Percentiles rank a stretch among this genome's conserved stretches.
These are phyloP conservation scores for Eutrema heterophyllum DNA, from an alignment of 345 rosid genomes.

Conservation along the genomic window DNA sequence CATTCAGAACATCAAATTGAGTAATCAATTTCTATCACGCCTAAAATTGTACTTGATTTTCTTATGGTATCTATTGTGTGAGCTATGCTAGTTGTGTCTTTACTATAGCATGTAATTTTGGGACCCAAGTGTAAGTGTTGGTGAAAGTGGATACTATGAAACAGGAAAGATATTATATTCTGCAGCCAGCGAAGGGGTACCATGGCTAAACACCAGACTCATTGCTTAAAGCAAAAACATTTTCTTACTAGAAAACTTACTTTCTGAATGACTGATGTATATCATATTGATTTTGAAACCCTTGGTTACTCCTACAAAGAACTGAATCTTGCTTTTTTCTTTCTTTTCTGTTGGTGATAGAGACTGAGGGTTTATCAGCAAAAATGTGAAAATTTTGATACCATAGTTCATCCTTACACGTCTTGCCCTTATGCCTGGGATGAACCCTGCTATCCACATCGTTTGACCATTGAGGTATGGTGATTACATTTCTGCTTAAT, in stretches of 20 bases:
- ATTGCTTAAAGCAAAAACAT: not conserved
- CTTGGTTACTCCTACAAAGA: slow-evolving; percentile 6
- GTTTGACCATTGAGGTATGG: slow-evolving; percentile 77
- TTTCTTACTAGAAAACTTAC: not conserved
- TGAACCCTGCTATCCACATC: slow-evolving; percentile 90
- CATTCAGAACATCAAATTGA: not conserved
- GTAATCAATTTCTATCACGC: not conserved
- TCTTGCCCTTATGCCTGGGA: slow-evolving; percentile 97
- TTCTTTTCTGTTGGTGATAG: slow-evolving; percentile 32
- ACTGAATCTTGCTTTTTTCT: slow-evolving; percentile 4
- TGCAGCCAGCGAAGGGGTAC: not conserved
- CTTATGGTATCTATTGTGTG: not conserved
- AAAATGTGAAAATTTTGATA: slow-evolving; percentile 81
- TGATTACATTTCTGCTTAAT: not conserved
- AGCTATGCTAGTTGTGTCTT: slow-evolving; percentile 8
- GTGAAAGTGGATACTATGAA: not conserved
- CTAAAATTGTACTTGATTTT: not conserved
- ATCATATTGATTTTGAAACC: not conserved
- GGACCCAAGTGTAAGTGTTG: slow-evolving; percentile 9
- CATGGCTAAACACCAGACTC: not conserved
- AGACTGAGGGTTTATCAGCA: slow-evolving; percentile 84
- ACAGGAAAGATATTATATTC: not conserved
- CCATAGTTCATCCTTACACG: slow-evolving; percentile 66
- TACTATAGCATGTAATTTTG: slow-evolving; percentile 11
- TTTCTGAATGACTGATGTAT: not conserved